A percentile compares a stretch with the other conserved stretches of the same genome.
Evolutionary conservation across 805 yeast species (phyloP).

Genomic region (Candida maesae): DNA sequence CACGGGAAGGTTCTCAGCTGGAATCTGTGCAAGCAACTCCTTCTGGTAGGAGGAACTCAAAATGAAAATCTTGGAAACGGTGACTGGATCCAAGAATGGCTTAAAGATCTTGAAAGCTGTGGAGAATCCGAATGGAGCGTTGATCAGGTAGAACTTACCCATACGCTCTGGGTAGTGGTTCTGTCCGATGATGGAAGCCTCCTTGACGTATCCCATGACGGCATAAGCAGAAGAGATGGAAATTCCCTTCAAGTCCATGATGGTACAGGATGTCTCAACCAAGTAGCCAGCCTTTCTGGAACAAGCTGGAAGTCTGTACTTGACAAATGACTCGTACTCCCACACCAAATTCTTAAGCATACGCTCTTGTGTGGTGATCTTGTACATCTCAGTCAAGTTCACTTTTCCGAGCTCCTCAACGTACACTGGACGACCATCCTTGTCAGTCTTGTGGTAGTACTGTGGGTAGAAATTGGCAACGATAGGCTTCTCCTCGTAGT

Average conservation of each 20-base stretch:
- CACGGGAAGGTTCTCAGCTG: slow-evolving; percentile 84
- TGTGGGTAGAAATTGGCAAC: slow-evolving; percentile 93
- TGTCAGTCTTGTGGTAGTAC: slow-evolving; percentile 95
- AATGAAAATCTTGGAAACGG: slow-evolving; percentile 91
- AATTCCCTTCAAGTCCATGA: slow-evolving; percentile 92
- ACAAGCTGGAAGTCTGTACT: slow-evolving; percentile 87
- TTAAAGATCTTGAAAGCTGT: slow-evolving; percentile 89
- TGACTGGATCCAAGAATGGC: slow-evolving; percentile 95
- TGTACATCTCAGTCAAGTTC: slow-evolving; percentile 85
- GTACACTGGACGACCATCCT: slow-evolving; percentile 95
- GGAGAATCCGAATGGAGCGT: slow-evolving; percentile 96
- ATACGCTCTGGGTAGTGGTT: slow-evolving; percentile 98
- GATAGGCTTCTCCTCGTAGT: slow-evolving; percentile 86
- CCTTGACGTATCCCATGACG: slow-evolving; percentile 84
- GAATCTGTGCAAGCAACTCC: slow-evolving; percentile 87
- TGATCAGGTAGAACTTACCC: slow-evolving; percentile 95
- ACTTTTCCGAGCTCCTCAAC: slow-evolving; percentile 92
- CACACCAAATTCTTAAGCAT: slow-evolving; percentile 94
- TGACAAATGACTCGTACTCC: slow-evolving; percentile 93
- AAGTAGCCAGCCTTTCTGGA: slow-evolving; percentile 75
- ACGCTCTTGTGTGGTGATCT: slow-evolving; percentile 91
- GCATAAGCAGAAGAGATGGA: slow-evolving; percentile 79
- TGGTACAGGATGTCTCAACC: slow-evolving; percentile 95
- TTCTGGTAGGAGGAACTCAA: slow-evolving; percentile 73
- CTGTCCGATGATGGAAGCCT: slow-evolving; percentile 93